Evolutionary conservation across 306 rosid genomes (phyloP).

Genomic region (Lathyrus sativus): DNA sequence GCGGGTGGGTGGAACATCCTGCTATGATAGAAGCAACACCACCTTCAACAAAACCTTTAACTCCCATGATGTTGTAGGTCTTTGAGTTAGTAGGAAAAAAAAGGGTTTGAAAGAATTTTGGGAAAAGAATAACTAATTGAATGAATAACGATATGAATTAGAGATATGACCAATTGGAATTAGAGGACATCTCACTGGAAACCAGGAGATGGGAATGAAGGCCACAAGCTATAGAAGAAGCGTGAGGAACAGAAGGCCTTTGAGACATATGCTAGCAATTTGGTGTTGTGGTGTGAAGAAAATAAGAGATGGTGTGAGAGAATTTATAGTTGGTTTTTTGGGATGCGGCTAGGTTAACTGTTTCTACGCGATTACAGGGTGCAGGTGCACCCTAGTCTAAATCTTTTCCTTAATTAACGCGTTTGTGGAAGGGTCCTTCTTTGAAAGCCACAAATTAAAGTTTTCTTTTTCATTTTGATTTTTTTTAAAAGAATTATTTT

Average conservation of each 20-base stretch:
- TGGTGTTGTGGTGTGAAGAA: background rate
- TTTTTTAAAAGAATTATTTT: no score
- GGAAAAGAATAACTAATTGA: background rate
- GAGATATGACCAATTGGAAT: constrained; percentile 52
- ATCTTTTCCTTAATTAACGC: no score
- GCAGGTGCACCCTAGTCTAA: no score
- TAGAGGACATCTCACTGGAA: constrained; percentile 81
- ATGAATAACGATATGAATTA: background rate
- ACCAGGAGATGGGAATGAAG: constrained; percentile 88
- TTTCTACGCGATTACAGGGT: constrained; percentile 32
- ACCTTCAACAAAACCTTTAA: constrained; percentile 73
- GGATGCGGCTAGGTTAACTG: background rate
- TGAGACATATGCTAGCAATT: constrained; percentile 69
- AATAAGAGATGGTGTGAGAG: background rate
- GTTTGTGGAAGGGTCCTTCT: no score
- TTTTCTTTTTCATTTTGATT: no score
- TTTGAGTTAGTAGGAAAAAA: background rate
- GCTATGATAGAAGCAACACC: constrained; percentile 78
- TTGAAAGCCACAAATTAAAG: no score
- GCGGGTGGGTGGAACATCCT: constrained; percentile 73
- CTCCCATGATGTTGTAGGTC: constrained; percentile 49
- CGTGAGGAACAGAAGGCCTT: constrained; percentile 66
- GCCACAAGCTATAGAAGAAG: constrained; percentile 65
- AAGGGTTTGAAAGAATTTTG: background rate
- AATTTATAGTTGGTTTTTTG: constrained; percentile 35